Base-by-base conservation (phyloP, 768 basidiomycete species). In the Boletales sp. region DNA sequence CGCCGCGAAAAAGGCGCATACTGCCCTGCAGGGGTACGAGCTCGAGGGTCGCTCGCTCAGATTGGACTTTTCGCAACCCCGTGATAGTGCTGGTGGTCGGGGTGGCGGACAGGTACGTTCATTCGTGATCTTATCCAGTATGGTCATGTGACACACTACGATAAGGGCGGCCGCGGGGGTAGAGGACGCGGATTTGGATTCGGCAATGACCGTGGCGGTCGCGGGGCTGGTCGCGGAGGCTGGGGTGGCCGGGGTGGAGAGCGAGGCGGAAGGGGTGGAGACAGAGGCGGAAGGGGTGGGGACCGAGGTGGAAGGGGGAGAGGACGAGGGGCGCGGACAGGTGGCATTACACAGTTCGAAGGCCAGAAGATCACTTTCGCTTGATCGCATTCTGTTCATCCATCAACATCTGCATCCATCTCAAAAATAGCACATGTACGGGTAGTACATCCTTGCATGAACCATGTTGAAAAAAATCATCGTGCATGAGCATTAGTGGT, bases 41-140 rank as follows among this genome's bases (percentile, higher is more conserved):
- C 77, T 96, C 44, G 88, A 84, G 31, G 95, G 95, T 6, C 82
- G 96, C 45, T 59, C 71, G 28, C 74, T 95, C 54, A 80, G 95
- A 46, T 69, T 97, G 40, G 94, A 98, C 71, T 93, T 79, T 72
- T 87, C 90, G 19, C 86, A 88, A 62, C 92, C 91, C 11, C 74
- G 90, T 60, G 87, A 90, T 59, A 67, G 69, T 33, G 72, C 74
- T 41, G 82, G 80, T 48, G 81, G 80, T 12, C 76, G 76, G 4
- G 66, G 70, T 14, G 74, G 80, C 15, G 75, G 77, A 40, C 69
- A 72, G 50, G 71, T 75, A 45, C 60, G 76, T 42, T 62, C 12
- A 62, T 70, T 19, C 52, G 58, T 6, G 41, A 43, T 41, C 13
- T 41, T 25, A 18, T 14, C n/a, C 3, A 21, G 10, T 34, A 9